phyloP scores from a whole-genome alignment of 2,329 filamentous ascomycete genomes.

The Cryphonectria carpinicola region DNA sequence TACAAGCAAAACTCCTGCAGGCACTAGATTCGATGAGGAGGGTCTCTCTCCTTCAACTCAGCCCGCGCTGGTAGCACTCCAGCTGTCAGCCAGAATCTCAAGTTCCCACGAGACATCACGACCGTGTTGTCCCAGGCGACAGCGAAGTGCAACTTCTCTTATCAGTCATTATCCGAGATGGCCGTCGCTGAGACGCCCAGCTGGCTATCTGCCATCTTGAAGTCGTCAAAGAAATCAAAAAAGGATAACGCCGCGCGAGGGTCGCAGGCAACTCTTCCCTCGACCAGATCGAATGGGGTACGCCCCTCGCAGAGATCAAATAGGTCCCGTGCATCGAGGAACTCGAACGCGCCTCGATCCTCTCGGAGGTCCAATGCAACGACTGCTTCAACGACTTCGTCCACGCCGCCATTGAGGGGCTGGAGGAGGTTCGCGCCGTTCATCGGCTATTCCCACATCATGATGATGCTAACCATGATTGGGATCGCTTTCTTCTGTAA shows the following conservation, averaged over 20 bases:
- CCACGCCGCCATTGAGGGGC: background rate
- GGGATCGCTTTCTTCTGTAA: background rate
- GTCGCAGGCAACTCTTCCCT: background rate
- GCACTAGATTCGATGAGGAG: background rate
- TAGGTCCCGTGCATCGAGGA: background rate
- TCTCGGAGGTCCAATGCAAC: background rate
- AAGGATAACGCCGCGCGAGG: background rate
- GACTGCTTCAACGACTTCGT: background rate
- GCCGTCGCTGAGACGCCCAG: background rate
- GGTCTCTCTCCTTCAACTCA: no score
- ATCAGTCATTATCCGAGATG: background rate
- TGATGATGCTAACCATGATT: background rate
- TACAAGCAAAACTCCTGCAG: background rate
- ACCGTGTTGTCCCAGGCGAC: background rate
- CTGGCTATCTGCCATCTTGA: background rate
- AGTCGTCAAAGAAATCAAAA: background rate
- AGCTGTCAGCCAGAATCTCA: background rate
- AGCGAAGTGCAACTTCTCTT: background rate
- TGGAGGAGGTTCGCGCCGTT: background rate
- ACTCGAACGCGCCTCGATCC: background rate
- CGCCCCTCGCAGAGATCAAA: background rate
- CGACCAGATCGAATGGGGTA: background rate
- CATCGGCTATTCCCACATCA: background rate
- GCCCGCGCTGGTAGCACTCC: no score
- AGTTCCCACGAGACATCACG: background rate